These are phyloP conservation scores for Linderina pennispora DNA, from an alignment of 192 early-diverging fungal species.

Conservation along the genomic window DNA sequence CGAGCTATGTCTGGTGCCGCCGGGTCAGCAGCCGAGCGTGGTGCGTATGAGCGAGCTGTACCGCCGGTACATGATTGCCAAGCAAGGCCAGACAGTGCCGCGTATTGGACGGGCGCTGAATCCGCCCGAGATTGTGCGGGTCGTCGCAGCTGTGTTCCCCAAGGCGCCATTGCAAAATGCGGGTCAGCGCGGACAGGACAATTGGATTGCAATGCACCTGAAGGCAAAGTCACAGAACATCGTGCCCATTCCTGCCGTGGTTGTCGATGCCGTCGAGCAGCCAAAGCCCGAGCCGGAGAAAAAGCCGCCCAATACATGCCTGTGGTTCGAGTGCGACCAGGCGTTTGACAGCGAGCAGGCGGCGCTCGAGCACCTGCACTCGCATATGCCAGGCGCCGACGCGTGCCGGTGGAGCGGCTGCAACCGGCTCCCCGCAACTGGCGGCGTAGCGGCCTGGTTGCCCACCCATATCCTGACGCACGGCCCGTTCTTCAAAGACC, in stretches of 20 bases:
- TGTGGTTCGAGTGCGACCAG: slow-evolving; percentile 25
- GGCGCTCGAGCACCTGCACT: slow-evolving; percentile 16
- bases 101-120: slow-evolving; percentile 38
- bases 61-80: slow-evolving; percentile 33
- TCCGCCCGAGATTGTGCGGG: slow-evolving; percentile 35
- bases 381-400: slow-evolving; percentile 15
- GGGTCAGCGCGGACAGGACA: slow-evolving; percentile 2
- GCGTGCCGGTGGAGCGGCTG: slow-evolving; percentile 38
- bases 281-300: neutral
- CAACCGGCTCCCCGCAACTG: slow-evolving; percentile 23
- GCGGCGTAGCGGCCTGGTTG: slow-evolving; percentile 13
- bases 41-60: slow-evolving; percentile 30
- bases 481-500: slow-evolving; percentile 25
- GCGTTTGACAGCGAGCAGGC: slow-evolving; percentile 20
- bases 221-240: slow-evolving; percentile 14
- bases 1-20: slow-evolving; percentile 19
- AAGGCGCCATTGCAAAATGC: slow-evolving; percentile 18
- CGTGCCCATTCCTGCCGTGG: slow-evolving; percentile 28
- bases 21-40: neutral
- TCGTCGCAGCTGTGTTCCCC: slow-evolving; percentile 41
- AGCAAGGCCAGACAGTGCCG: slow-evolving; percentile 36
- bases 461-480: slow-evolving; percentile 26
- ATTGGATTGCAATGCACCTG: slow-evolving; percentile 17
- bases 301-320: slow-evolving; percentile 9
- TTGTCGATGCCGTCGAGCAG: slow-evolving; percentile 3